Conservation (phyloP, 1,139 yeast species). For the Lodderomyces margitis region DNA sequence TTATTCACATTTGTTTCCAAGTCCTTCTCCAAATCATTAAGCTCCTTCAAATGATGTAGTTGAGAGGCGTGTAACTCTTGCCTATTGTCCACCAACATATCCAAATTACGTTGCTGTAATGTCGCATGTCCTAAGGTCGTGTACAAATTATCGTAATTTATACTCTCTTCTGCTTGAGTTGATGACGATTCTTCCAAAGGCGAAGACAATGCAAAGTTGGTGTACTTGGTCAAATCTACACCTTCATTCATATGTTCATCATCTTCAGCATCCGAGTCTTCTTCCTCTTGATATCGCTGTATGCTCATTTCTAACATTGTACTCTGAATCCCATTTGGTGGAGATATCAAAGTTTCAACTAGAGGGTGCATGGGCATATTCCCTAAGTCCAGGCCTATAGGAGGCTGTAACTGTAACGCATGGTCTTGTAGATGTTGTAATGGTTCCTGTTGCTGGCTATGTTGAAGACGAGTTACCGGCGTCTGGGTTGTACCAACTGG, state of each 20-base stretch:
- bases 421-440: conserved; percentile 4
- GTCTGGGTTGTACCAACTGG: too few species aligned
- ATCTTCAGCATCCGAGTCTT: conserved; percentile 24
- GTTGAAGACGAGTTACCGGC: neutral
- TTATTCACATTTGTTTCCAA: conserved; percentile 16
- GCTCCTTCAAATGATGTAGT: conserved; percentile 17
- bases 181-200: conserved; percentile 12
- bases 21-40: conserved; percentile 16
- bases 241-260: conserved; percentile 18
- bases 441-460: neutral
- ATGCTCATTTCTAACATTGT: conserved; percentile 7
- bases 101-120: conserved; percentile 30
- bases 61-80: conserved; percentile 20
- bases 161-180: conserved; percentile 10
- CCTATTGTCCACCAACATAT: conserved; percentile 22
- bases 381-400: neutral
- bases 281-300: conserved; percentile 33
- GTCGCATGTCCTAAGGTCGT: conserved; percentile 32
- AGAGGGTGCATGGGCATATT: conserved; percentile 25
- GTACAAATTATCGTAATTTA: conserved; percentile 24
- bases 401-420: conserved; percentile 2
- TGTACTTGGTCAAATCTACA: conserved; percentile 31
- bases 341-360: conserved; percentile 29
- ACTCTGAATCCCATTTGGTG: conserved; percentile 4
- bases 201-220: conserved; percentile 23